Evolutionary conservation across 1,284 basidiomycete genomes (phyloP), one percentile per base, ranked within the genome.

Genomic region (Trichosporon faecale): DNA sequence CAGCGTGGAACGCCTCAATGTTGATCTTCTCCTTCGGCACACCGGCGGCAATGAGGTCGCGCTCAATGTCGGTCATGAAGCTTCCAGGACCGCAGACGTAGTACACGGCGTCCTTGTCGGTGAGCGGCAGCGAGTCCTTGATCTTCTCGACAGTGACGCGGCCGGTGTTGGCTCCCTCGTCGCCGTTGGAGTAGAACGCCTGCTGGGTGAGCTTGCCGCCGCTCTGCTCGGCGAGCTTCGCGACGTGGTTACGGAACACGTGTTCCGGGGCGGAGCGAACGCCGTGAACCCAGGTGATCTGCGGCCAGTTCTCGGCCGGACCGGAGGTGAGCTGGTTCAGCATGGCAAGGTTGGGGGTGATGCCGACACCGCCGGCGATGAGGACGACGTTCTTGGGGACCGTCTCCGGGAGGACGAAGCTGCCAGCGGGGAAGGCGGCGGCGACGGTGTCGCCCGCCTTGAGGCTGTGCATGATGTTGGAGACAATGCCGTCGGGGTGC

Each of bases 281-380:
- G 5, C 65, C 71, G 70, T 76, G 71, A 66, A 76, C 70, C 71
- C 73, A 76, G 31, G 75, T 74, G 44, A 76, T 68, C 25, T 64
- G 55, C 33, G 72, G 68, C 25, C 55, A 49, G 37, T 61, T 31
- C 46, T 69, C 61, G 67, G 25, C 37, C 12, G 35, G 23, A 2
- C 23, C 35, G 37, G 52, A 16, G 18, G 61, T 29, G 37, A 73
- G 25, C 11, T 76, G 68, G 73, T 78, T 79, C 65, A 81, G 76
- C 25, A 81, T 81, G 29, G 79, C 73, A 52, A 79, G 70, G 65
- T 78, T 70, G 35, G 78, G 75, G 11, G 79, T 81, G 64, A 77
- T 75, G 31, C 80, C 80, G 37, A 80, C 77, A 12, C 80, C 80
- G 8, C 75, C 80, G 9, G 78, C 78, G 33, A 80, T 70, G 57